Conservation (phyloP, 176 grass and related monocot species). For the Phragmites australis region DNA sequence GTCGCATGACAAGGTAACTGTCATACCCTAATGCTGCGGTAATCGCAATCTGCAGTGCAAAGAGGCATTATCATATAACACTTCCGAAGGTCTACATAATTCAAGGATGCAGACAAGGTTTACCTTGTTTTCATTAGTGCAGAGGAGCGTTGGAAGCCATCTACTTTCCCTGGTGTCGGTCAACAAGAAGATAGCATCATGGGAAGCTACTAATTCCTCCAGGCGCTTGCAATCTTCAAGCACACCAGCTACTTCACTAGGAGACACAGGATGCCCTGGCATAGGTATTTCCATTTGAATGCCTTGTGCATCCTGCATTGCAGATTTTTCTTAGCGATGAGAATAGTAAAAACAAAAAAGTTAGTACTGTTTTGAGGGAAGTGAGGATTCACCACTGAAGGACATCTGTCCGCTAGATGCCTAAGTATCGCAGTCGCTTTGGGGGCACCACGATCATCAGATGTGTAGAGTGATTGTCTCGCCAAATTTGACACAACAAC, state of each 20-base stretch:
- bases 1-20: constrained; percentile 94
- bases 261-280: constrained; percentile 88
- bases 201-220: constrained; percentile 63
- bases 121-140: constrained; percentile 81
- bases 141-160: constrained; percentile 90
- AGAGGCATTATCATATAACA: constrained; percentile 39
- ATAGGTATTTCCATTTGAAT: constrained; percentile 81
- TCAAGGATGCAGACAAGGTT: constrained; percentile 18
- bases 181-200: constrained; percentile 87
- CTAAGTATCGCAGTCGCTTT: constrained; percentile 71
- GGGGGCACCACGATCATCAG: constrained; percentile 55
- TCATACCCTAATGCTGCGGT: constrained; percentile 95
- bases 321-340: constrained; percentile 29
- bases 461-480: constrained; percentile 89
- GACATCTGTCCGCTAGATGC: constrained; percentile 65
- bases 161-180: constrained; percentile 97
- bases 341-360: not conserved
- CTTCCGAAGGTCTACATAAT: constrained; percentile 15
- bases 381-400: constrained; percentile 61
- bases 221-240: constrained; percentile 63
- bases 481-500: constrained; percentile 91
- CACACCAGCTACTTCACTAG: constrained; percentile 57
- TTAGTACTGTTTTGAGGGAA: constrained; percentile 10
- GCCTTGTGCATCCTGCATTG: constrained; percentile 66
- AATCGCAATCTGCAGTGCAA: constrained; percentile 71